Conservation (phyloP, 192 early-diverging fungal genomes). For the Coemansia sp. region DNA sequence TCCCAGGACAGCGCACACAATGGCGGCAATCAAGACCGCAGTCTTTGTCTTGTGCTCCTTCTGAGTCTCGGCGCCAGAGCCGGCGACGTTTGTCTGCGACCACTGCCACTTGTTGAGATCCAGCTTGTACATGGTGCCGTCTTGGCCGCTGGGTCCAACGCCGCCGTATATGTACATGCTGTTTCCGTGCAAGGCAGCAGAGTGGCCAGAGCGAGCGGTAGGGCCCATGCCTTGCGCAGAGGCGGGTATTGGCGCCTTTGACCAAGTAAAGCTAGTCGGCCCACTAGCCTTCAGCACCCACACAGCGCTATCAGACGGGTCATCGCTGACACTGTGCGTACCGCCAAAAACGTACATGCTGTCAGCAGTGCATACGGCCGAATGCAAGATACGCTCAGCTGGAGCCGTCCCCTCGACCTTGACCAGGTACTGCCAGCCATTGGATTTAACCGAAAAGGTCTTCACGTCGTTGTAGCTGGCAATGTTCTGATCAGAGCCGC, state of each 20-base stretch:
- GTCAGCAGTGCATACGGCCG: conserved; percentile 64
- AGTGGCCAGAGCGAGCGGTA: conserved; percentile 61
- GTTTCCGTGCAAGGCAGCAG: conserved; percentile 58
- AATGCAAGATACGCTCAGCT: conserved; percentile 60
- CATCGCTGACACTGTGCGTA: conserved; percentile 19
- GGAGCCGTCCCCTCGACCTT: conserved; percentile 48
- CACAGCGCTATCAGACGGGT: conserved; percentile 53
- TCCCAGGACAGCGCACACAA: conserved; percentile 50
- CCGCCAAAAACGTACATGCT: conserved; percentile 73
- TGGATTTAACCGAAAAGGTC: conserved; percentile 50
- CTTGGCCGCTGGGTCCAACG: conserved; percentile 54
- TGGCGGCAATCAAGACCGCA: conserved; percentile 52
- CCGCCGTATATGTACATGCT: conserved; percentile 73
- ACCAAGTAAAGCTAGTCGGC: conserved; percentile 31
- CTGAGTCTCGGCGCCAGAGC: conserved; percentile 13
- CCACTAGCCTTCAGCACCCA: conserved; percentile 48
- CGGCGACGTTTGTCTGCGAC: conserved; percentile 51
- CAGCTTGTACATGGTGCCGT: conserved; percentile 66
- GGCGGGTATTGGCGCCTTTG: conserved; percentile 43
- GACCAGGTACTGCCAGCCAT: conserved; percentile 57
- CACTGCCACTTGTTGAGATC: conserved; percentile 62
- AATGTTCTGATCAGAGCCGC: conserved; percentile 58
- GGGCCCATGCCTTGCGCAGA: conserved; percentile 43
- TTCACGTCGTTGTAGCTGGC: conserved; percentile 55
- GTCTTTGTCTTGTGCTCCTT: conserved; percentile 29